Base-by-base conservation (phyloP, 257 asterid genomes). In the Vinca minor region DNA sequence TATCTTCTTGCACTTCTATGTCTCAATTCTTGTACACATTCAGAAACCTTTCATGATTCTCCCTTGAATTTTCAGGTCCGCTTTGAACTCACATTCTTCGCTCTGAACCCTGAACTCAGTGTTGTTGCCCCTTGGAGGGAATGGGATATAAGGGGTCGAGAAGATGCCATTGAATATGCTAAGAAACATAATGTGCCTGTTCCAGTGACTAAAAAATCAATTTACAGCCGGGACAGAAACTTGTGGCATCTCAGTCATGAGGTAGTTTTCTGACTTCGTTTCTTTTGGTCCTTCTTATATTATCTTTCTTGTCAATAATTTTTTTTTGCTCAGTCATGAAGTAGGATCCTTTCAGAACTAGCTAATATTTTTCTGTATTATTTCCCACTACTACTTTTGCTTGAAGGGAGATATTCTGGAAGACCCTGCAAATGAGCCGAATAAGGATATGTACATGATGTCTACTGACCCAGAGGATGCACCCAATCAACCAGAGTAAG, bases 41-140 rank as follows among this genome's bases (percentile, higher is more conserved):
- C 13, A 9, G 23, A 13, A 31, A n/a, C 39, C 66, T 53, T 39
- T 62, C 26, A 17, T 62, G 66, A 2, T n/a, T 4, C 47, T 59
- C 64, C 61, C 61, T 77, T 31, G 38, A 62, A 62, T 36, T 64
- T 68, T 66, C 83, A 89, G 98, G 98, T 92, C 60, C 97, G 96
- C 10, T 92, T 92, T 67, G 98, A 89, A 88, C 94, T 92, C 69
- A 89, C 98, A 64, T 92, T 92, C 89, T 92, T 92, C 72, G 97
- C 97, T 59, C 83, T 89, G 66, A 89, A 92, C 80, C 98, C 97
- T 46, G 96, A 87, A 62, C 98, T 92, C 50, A 81, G 68, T 71
- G 97, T 89, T 58, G 98, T 92, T 73, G 97, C 96, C 49, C 97
- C 98, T 67, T 92, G 97, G 97, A 89, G 98, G 78, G 98, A 92